phyloP scores from a whole-genome alignment of 2,329 filamentous ascomycete species.

The Talaromyces albobiverticillius region DNA sequence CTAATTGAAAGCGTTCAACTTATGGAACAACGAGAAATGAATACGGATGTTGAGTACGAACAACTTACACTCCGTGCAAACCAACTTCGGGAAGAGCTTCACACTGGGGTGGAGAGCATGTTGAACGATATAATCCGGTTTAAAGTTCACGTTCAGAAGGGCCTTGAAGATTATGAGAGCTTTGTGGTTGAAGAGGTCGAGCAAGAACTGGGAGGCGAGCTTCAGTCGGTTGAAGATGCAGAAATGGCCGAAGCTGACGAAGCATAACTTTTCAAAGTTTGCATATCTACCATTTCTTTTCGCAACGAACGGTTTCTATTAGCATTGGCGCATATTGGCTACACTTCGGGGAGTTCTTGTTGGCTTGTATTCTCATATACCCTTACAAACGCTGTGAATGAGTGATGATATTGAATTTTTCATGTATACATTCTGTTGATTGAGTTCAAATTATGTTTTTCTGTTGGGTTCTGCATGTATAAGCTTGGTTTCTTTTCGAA shows the following conservation, averaged over 20 bases:
- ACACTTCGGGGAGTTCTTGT: slow-evolving; percentile 8
- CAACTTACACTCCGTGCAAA: slow-evolving; percentile 83
- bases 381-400: slow-evolving; percentile 10
- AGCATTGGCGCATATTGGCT: slow-evolving; percentile 10
- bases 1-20: slow-evolving; percentile 83
- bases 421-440: neutral
- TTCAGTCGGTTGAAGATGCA: slow-evolving; percentile 37
- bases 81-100: slow-evolving; percentile 88
- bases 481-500: neutral
- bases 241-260: slow-evolving; percentile 16
- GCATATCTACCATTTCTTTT: neutral
- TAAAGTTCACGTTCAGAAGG: slow-evolving; percentile 94
- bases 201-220: slow-evolving; percentile 69
- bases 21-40: slow-evolving; percentile 94
- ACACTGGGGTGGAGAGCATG: slow-evolving; percentile 94
- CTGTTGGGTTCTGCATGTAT: neutral
- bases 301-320: neutral
- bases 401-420: slow-evolving; percentile 14
- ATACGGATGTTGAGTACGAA: slow-evolving; percentile 93
- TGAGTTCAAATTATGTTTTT: neutral
- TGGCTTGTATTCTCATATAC: slow-evolving; percentile 12
- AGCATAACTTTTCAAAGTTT: neutral
- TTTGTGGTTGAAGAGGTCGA: slow-evolving; percentile 95
- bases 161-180: slow-evolving; percentile 87
- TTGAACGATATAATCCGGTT: slow-evolving; percentile 97